Base-by-base conservation (phyloP, 768 basidiomycete genomes). In the Trametes punicea region DNA sequence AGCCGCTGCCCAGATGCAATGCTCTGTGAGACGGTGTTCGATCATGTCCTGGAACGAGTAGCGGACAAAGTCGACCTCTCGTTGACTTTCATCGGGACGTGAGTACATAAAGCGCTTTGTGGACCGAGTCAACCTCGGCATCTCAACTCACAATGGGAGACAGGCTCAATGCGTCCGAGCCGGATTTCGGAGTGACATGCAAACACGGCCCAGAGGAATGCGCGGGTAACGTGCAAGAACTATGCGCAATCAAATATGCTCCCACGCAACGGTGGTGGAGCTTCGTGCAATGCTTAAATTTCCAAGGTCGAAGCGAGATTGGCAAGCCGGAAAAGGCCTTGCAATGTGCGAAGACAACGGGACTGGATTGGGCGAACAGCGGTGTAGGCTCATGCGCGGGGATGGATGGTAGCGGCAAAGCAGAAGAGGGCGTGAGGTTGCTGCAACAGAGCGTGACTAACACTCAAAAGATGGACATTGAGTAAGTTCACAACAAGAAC, bases 171-270 rank as follows among this genome's bases (percentile, higher is more conserved):
- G 55, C 75, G n/a, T 78, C 80, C 6, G 84, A 88, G 25, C 72
- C 80, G n/a, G 74, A 75, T 45, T 91, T 86, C 66, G 93, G 93
- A n/a, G 81, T 88, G 27, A 79, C 73, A 30, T 97, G 94, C 72
- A 78, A 79, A 76, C 93, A 96, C 66, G 93, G 93, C 16, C 73
- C 74, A 4, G 70, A 78, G 49, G 94, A 98, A 70, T 97, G 94
- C 65, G 82, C 82, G 13, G 94, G 90, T 39, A 93, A 96, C 72
- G 82, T 93, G 16, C 89, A 97, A 56, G 85, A 97, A 67, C 77
- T 97, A 25, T 98, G 95, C 69, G 87, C 79, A 27, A 75, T 79
- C 51, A 82, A 84, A 67, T 77, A 90, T 58, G 73, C 79, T 21
- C 71, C 77, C 21, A 70, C 73, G 36, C 61, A 69, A n/a, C 74